Conservation (phyloP, 352 stramenopile genomes). For the Globisporangium spinosum region DNA sequence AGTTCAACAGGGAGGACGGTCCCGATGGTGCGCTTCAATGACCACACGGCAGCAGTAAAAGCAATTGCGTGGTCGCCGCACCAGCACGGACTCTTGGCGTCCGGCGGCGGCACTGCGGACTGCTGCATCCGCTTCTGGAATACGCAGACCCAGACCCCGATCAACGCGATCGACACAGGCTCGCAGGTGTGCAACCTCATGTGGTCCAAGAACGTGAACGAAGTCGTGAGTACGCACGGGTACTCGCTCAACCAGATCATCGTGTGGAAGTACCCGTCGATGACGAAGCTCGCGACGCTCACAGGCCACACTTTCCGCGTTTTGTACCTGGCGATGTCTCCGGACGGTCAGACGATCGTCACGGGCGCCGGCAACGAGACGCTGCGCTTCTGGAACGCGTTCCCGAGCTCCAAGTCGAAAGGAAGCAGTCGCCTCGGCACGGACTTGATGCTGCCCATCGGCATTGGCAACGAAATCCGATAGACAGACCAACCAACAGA, state of each 20-base stretch:
- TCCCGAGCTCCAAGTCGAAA: slow-evolving; percentile 81
- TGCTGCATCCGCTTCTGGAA: slow-evolving; percentile 98
- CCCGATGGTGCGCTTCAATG: slow-evolving; percentile 89
- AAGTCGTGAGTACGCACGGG: slow-evolving; percentile 98
- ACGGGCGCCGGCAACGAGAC: slow-evolving; percentile 97
- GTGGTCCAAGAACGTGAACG: slow-evolving; percentile 97
- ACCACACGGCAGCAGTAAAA: slow-evolving; percentile 97
- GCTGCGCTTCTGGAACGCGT: slow-evolving; percentile 97
- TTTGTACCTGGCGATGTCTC: slow-evolving; percentile 95
- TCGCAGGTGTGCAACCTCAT: slow-evolving; percentile 97
- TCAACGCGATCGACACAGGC: slow-evolving; percentile 94
- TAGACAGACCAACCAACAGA: slow-evolving; percentile 17
- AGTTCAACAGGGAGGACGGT: slow-evolving; percentile 25
- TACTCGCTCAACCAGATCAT: slow-evolving; percentile 98
- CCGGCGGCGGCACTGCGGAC: slow-evolving; percentile 94
- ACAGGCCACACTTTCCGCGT: slow-evolving; percentile 96
- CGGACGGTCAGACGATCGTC: slow-evolving; percentile 96
- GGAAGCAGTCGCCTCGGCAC: slow-evolving; percentile 43
- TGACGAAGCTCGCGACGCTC: slow-evolving; percentile 95
- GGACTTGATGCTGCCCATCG: slow-evolving; percentile 55
- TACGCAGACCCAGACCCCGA: slow-evolving; percentile 84
- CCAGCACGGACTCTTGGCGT: slow-evolving; percentile 94
- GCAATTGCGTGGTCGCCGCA: slow-evolving; percentile 97
- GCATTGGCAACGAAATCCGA: slow-evolving; percentile 56
- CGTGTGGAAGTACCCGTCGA: slow-evolving; percentile 95